Percentiles rank a stretch among this genome's conserved stretches.
Evolutionary conservation across 2,329 filamentous ascomycete species (phyloP).

Genomic region (Botrytis medusae): DNA sequence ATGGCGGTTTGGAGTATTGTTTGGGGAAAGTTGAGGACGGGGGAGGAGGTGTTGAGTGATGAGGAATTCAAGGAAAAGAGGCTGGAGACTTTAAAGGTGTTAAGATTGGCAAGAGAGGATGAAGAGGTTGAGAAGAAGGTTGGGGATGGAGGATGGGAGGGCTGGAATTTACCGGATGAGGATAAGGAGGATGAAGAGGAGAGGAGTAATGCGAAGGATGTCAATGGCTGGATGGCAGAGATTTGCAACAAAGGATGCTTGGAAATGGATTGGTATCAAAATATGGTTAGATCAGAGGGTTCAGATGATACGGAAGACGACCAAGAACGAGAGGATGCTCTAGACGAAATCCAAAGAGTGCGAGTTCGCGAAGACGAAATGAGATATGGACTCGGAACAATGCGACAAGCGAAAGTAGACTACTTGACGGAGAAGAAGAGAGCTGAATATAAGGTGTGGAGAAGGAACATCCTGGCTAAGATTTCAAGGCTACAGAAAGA

Average conservation of each 20-base stretch:
- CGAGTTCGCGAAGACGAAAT: slow-evolving; percentile 26
- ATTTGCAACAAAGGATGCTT: slow-evolving; percentile 52
- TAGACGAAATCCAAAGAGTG: slow-evolving; percentile 33
- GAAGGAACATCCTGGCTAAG: slow-evolving; percentile 55
- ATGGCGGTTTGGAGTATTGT: slow-evolving; percentile 63
- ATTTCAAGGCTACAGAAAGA: slow-evolving; percentile 47
- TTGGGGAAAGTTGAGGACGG: slow-evolving; percentile 48
- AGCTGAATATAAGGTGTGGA: slow-evolving; percentile 65
- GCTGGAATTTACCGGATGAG: slow-evolving; percentile 48
- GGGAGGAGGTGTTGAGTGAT: slow-evolving; percentile 33
- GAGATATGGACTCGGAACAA: slow-evolving; percentile 47
- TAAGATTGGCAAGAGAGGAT: slow-evolving; percentile 43
- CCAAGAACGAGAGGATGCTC: slow-evolving; percentile 39
- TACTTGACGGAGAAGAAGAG: slow-evolving; percentile 65
- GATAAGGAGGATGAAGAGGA: slow-evolving; percentile 49
- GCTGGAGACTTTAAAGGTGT: slow-evolving; percentile 48
- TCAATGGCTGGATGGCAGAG: slow-evolving; percentile 61
- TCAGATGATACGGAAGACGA: slow-evolving; percentile 39
- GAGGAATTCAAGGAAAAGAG: slow-evolving; percentile 49
- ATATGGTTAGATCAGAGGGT: slow-evolving; percentile 47
- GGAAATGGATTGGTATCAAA: slow-evolving; percentile 58
- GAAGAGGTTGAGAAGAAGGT: slow-evolving; percentile 47
- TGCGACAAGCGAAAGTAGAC: slow-evolving; percentile 75
- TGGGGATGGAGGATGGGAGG: slow-evolving; percentile 48
- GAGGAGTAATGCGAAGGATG: slow-evolving; percentile 52